Evolutionary conservation across 2,329 filamentous ascomycete species (phyloP).

Genomic region (Colletotrichum nymphaeae): DNA sequence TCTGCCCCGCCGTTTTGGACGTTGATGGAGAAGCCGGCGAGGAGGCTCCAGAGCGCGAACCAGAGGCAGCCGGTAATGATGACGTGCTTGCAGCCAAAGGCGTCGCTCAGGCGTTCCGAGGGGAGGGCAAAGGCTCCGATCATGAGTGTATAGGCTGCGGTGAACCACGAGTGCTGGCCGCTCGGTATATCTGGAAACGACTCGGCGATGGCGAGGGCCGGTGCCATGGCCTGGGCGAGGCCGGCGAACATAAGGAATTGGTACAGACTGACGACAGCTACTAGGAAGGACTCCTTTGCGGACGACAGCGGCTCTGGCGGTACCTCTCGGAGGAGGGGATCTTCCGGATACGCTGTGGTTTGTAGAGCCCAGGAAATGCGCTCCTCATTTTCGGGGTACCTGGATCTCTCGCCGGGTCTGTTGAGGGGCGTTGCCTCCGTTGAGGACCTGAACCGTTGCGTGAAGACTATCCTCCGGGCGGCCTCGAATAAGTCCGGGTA

Average conservation of each 20-base stretch:
- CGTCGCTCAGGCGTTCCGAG: conserved; percentile 66
- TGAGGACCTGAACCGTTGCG: background rate
- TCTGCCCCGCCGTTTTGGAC: conserved; percentile 36
- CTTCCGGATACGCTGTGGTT: background rate
- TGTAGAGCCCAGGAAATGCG: background rate
- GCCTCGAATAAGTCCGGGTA: conserved; percentile 14
- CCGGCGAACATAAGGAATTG: conserved; percentile 12
- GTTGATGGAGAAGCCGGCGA: conserved; percentile 54
- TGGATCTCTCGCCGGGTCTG: background rate
- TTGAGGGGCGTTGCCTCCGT: background rate
- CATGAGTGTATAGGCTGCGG: conserved; percentile 67
- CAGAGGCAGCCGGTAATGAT: conserved; percentile 66
- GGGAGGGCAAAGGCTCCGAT: conserved; percentile 69
- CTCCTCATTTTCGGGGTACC: background rate
- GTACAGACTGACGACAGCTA: background rate
- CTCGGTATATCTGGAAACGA: background rate
- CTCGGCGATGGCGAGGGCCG: background rate
- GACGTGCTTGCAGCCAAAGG: conserved; percentile 67
- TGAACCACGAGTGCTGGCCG: conserved; percentile 65
- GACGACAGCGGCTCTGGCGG: background rate
- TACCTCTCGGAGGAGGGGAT: background rate
- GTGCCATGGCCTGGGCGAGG: conserved; percentile 5
- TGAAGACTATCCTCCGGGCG: conserved; percentile 18
- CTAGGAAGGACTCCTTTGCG: background rate
- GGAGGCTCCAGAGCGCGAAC: conserved; percentile 64